Evolutionary conservation across 1,139 yeast genomes (phyloP).

Genomic region (Hansenula lynferdii): DNA sequence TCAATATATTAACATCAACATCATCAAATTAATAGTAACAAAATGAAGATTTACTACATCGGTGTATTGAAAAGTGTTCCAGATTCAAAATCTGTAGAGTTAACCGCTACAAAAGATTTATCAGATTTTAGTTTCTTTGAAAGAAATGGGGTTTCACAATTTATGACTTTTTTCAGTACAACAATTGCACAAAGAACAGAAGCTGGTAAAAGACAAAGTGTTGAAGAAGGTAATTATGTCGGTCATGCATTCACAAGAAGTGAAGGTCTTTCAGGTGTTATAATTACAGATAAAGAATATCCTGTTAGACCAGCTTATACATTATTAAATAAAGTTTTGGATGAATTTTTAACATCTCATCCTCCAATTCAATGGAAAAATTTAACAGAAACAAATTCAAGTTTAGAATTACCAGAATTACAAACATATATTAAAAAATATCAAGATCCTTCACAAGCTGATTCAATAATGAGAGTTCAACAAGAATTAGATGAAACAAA

Average conservation of each 20-base stretch:
- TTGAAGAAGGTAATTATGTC: slow-evolving; percentile 77
- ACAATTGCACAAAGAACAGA: slow-evolving; percentile 87
- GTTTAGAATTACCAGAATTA: slow-evolving; percentile 56
- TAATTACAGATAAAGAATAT: slow-evolving; percentile 91
- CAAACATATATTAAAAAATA: slow-evolving; percentile 72
- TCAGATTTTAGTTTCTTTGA: slow-evolving; percentile 87
- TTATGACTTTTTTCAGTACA: slow-evolving; percentile 90
- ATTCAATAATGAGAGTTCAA: slow-evolving; percentile 94
- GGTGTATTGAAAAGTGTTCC: slow-evolving; percentile 67
- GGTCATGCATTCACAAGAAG: slow-evolving; percentile 90
- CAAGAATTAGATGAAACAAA: slow-evolving; percentile 97
- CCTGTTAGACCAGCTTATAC: slow-evolving; percentile 98
- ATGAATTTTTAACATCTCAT: slow-evolving; percentile 82
- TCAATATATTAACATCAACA: too few species aligned
- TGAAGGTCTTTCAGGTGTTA: slow-evolving; percentile 92
- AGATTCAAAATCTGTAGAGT: slow-evolving; percentile 64
- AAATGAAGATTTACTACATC: slow-evolving; percentile 86
- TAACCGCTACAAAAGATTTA: slow-evolving; percentile 77
- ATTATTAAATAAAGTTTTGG: slow-evolving; percentile 81
- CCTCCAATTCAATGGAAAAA: slow-evolving; percentile 69
- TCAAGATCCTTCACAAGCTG: slow-evolving; percentile 97
- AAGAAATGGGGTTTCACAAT: slow-evolving; percentile 71
- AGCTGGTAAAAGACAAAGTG: slow-evolving; percentile 89
- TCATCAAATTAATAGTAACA: too few species aligned
- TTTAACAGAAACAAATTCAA: slow-evolving; percentile 42